Evolutionary conservation across 2,329 filamentous ascomycete genomes (phyloP).

Genomic region (Penicillium occitanis): DNA sequence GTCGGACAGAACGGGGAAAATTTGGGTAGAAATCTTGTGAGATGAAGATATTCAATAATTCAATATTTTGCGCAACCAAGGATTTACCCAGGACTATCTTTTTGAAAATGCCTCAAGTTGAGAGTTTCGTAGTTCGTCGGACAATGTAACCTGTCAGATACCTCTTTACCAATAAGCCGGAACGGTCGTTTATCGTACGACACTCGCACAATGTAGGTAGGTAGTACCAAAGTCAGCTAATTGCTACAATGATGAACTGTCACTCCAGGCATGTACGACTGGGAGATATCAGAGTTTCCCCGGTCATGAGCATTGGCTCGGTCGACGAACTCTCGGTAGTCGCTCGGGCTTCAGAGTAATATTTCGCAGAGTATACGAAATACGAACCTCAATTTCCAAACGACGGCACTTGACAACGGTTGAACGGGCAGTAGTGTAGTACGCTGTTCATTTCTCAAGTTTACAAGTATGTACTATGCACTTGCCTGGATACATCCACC

Average conservation of each 20-base stretch:
- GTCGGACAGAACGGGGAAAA: background rate
- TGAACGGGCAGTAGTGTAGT: background rate
- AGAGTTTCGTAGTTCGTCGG: constrained; percentile 4
- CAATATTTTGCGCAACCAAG: background rate
- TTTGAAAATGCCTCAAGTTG: constrained; percentile 1
- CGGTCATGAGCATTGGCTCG: background rate
- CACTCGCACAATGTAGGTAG: background rate
- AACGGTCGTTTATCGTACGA: constrained; percentile 2
- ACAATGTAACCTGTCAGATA: background rate
- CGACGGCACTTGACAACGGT: background rate
- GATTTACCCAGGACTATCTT: background rate
- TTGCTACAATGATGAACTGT: background rate
- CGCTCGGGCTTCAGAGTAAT: background rate
- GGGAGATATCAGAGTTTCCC: background rate
- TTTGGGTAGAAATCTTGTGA: constrained; percentile 6
- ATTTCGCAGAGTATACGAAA: background rate
- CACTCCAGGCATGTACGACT: background rate
- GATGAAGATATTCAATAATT: background rate
- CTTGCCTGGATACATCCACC: background rate
- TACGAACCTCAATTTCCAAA: background rate
- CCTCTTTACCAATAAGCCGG: background rate
- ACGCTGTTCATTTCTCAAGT: background rate
- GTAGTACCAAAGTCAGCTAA: background rate
- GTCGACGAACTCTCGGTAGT: background rate
- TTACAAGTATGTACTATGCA: background rate